A percentile compares a stretch with the other conserved stretches of the same genome.
These are phyloP conservation scores for Nicotiana tomentosiformis DNA, from an alignment of 257 asterid species.

Conservation along the genomic window DNA sequence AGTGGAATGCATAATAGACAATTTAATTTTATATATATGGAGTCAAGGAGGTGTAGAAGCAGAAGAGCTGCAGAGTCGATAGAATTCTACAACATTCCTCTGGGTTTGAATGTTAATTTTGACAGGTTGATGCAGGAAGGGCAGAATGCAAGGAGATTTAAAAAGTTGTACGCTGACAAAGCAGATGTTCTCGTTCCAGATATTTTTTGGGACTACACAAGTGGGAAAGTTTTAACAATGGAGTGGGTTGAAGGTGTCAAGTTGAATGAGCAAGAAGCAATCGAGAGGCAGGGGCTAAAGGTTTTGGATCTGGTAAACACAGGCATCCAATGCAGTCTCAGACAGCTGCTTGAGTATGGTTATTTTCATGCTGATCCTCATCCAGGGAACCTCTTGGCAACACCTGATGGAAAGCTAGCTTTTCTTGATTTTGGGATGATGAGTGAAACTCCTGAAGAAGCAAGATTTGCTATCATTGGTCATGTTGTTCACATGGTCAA, in stretches of 20 bases:
- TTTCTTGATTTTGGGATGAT: slow-evolving; percentile 99
- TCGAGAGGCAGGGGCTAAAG: slow-evolving; percentile 93
- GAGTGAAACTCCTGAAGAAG: slow-evolving; percentile 99
- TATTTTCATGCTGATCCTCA: slow-evolving; percentile 99
- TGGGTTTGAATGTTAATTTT: slow-evolving; percentile 53
- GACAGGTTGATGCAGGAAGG: slow-evolving; percentile 90
- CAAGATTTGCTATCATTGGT: slow-evolving; percentile 94
- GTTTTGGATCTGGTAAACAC: slow-evolving; percentile 93
- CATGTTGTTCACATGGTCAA: slow-evolving; percentile 99
- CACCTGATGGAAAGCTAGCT: slow-evolving; percentile 98
- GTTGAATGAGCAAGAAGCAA: slow-evolving; percentile 85
- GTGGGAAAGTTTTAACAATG: slow-evolving; percentile 94
- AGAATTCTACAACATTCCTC: slow-evolving; percentile 13
- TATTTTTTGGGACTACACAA: slow-evolving; percentile 95
- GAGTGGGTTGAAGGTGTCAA: slow-evolving; percentile 99
- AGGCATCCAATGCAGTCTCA: slow-evolving; percentile 95
- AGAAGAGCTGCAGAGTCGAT: background rate
- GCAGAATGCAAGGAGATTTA: slow-evolving; percentile 95
- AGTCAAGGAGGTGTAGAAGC: background rate
- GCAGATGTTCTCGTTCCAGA: slow-evolving; percentile 95
- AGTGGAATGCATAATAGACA: background rate
- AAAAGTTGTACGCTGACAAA: slow-evolving; percentile 92
- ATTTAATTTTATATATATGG: background rate
- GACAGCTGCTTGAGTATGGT: slow-evolving; percentile 97
- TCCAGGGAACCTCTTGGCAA: slow-evolving; percentile 96